Base-by-base conservation (phyloP, 2,329 filamentous ascomycete genomes). In the Delphinella strobiligena region DNA sequence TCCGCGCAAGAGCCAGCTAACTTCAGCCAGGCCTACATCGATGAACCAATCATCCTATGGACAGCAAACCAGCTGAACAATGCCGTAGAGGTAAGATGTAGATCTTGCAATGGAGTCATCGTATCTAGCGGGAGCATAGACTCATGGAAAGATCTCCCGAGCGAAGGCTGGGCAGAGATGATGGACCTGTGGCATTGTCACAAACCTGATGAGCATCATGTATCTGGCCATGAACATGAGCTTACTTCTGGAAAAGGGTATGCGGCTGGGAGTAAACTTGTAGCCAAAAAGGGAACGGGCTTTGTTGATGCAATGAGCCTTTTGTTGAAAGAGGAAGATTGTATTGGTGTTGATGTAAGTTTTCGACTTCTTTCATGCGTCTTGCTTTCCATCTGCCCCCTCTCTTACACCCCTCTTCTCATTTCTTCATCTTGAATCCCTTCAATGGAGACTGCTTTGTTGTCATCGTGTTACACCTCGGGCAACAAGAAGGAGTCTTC, bases 101-200 rank as follows among this genome's bases (percentile, higher is more conserved):
- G 42, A 14, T 34, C 37, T 2, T 61, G 58, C 41, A 33, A 44
- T 10, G 36, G 46, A 14, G 40, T 51, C 5, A 14, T 61, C 3
- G 41, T 59, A 11, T 24, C 31, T 10, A 45, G 42, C 15, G 46
- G 50, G 29, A 38, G 64, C 75, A 40, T 63, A 5, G 62, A 59
- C 30, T 59, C 63, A 29, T 98, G 91, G 89, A 94, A 89, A 61
- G 87, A 98, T 54, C 66, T 98, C 14, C 91, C 91, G 0, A 94
- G 87, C 54, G 87, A 93, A 51, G 89, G 94, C 54, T 98, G 91
- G 91, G 93, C 91, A 0, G 91, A 98, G 63, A 93, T 98, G 88
- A 98, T 98, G 91, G 93, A 98, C 59, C 93, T 98, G 51, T 98
- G 91, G 91, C 93, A 98, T 61, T 98, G 91, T 54, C 91, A 98